Evolutionary conservation across 257 asterid species (phyloP), one percentile per base, ranked within the genome.

Genomic region (Solanum bulbocastanum): DNA sequence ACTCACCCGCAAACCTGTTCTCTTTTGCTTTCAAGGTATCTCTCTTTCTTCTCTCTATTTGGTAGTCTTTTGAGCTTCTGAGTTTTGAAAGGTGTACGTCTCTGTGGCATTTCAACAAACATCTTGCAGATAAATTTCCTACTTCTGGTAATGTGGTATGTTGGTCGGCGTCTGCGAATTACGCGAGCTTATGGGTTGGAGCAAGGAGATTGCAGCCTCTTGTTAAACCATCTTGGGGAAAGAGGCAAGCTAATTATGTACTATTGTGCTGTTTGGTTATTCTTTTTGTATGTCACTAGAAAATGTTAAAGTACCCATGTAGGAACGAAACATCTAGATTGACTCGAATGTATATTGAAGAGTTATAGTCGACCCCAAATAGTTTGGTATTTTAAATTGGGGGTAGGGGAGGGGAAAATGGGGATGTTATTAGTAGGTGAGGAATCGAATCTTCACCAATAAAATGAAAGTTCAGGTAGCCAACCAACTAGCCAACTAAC

Each of bases 81-180:
- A 56, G n/a, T 44, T 66, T 75, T 16, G 65, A 23, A 3, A 33
- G 18, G 32, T n/a, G 15, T 62, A 3, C 1, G 32, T 32, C 27
- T 87, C 8, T 66, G 72, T 42, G 78, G 36, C 9, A 20, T 87
- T 76, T 72, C 46, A 86, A n/a, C 71, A 23, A 65, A 83, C 36
- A 36, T 79, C 27, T 84, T 90, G 94, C 93, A 96, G 99, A 85
- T 76, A 89, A 91, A 65, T 62, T 72, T 86, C 86, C 86, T 35
- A 32, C 83, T 44, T 58, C 62, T 37, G 89, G 88, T 81, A 91
- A 90, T 89, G 90, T 52, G 76, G 90, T 87, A 46, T 89, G 91
- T 10, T 93, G 90, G 93, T 91, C 93, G n/a, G 94, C 98, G 30
- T 94, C 95, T 69, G 92, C 95, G 60, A 94, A 79, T 91, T 95